These are phyloP conservation scores for Lophiotrema nucula DNA, from an alignment of 495 filamentous ascomycete genomes.

Conservation along the genomic window DNA sequence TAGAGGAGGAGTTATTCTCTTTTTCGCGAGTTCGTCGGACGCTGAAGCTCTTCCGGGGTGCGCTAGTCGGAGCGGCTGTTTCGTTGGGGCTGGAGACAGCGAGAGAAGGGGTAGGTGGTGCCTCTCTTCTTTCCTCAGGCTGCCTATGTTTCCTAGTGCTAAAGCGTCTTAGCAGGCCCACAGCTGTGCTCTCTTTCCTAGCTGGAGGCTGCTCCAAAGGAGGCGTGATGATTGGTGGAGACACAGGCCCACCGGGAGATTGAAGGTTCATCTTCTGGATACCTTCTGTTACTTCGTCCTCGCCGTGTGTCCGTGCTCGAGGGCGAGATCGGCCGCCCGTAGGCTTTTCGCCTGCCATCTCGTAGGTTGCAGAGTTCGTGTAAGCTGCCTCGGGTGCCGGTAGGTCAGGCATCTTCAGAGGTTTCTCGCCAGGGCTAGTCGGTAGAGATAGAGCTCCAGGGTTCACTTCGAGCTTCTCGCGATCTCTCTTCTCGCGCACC, in stretches of 20 bases:
- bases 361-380: constrained; percentile 79
- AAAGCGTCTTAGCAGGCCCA: constrained; percentile 82
- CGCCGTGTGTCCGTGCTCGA: constrained; percentile 88
- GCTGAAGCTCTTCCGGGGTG: constrained; percentile 76
- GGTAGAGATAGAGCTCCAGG: constrained; percentile 59
- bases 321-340: constrained; percentile 77
- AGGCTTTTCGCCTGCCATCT: constrained; percentile 77
- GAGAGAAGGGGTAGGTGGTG: constrained; percentile 65
- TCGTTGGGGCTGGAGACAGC: constrained; percentile 74
- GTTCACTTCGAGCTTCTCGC: constrained; percentile 66
- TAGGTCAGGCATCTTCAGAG: constrained; percentile 69
- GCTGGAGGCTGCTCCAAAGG: constrained; percentile 60
- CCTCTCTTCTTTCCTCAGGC: constrained; percentile 56
- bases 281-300: constrained; percentile 81
- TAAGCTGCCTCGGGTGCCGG: constrained; percentile 82
- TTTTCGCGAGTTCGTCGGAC: constrained; percentile 68
- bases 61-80: constrained; percentile 46
- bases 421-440: constrained; percentile 56
- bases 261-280: constrained; percentile 70
- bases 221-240: constrained; percentile 55
- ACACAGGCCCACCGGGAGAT: constrained; percentile 50
- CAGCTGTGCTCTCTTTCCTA: constrained; percentile 85
- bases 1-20: constrained; percentile 52
- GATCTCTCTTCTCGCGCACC: constrained; percentile 88
- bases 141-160: constrained; percentile 76